Evolutionary conservation across 495 filamentous ascomycete species (phyloP).

Genomic region (Podospora bellae-mahoneyi): DNA sequence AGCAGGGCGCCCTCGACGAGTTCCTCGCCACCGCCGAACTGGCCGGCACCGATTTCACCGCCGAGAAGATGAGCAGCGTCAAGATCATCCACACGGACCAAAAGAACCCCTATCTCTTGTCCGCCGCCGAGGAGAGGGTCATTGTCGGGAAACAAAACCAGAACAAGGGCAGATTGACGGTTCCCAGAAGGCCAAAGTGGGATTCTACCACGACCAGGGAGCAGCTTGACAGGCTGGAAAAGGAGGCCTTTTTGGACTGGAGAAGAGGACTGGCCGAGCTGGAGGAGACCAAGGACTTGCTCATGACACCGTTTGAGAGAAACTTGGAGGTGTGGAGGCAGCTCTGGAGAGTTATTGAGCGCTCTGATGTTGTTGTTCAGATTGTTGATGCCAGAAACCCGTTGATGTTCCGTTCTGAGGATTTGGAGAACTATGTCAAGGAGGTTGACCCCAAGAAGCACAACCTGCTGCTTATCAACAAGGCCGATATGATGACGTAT

Average conservation of each 20-base stretch:
- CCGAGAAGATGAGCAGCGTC: slow-evolving; percentile 97
- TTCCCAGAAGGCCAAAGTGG: slow-evolving; percentile 88
- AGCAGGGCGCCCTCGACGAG: slow-evolving; percentile 90
- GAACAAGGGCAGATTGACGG: slow-evolving; percentile 74
- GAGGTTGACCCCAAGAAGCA: slow-evolving; percentile 84
- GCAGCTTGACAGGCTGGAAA: slow-evolving; percentile 76
- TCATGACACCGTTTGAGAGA: slow-evolving; percentile 98
- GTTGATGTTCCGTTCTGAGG: slow-evolving; percentile 87
- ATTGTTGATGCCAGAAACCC: slow-evolving; percentile 98
- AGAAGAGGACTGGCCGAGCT: slow-evolving; percentile 85
- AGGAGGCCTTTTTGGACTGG: slow-evolving; percentile 82
- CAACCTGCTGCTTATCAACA: slow-evolving; percentile 93
- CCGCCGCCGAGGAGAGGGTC: slow-evolving; percentile 76
- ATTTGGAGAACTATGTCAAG: slow-evolving; percentile 90
- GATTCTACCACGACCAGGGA: slow-evolving; percentile 75
- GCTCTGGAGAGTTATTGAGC: slow-evolving; percentile 96
- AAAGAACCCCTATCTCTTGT: slow-evolving; percentile 90
- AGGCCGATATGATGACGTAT: slow-evolving; percentile 97
- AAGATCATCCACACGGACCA: slow-evolving; percentile 97
- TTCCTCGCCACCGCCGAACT: slow-evolving; percentile 78
- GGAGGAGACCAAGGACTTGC: slow-evolving; percentile 84
- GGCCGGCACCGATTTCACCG: slow-evolving; percentile 96
- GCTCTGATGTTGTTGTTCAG: slow-evolving; percentile 93
- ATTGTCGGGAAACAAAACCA: slow-evolving; percentile 75
- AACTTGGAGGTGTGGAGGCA: slow-evolving; percentile 99